These are phyloP conservation scores for Clavispora carvajalis DNA, from an alignment of 805 yeast genomes.

Conservation along the genomic window DNA sequence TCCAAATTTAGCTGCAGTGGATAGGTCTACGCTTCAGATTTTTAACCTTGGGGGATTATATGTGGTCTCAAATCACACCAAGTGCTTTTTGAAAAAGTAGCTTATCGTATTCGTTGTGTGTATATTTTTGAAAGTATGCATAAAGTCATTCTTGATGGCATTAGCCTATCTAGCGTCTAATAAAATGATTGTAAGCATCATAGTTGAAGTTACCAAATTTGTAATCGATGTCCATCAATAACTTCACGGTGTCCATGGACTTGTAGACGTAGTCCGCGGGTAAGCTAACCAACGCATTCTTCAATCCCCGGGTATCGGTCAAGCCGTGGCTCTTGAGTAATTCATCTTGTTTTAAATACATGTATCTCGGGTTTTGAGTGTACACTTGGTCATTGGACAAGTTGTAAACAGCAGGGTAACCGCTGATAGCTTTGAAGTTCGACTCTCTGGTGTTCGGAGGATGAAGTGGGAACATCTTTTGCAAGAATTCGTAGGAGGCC, in stretches of 20 bases:
- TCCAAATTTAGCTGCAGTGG: not conserved
- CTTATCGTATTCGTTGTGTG: slow-evolving; percentile 1
- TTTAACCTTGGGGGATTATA: not conserved
- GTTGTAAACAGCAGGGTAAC: slow-evolving; percentile 42
- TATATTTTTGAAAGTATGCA: slow-evolving; percentile 2
- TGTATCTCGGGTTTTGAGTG: slow-evolving; percentile 30
- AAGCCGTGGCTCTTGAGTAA: slow-evolving; percentile 30
- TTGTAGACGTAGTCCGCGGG: slow-evolving; percentile 48
- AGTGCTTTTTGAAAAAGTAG: slow-evolving; percentile 1
- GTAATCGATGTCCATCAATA: slow-evolving; percentile 58
- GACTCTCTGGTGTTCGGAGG: slow-evolving; percentile 41
- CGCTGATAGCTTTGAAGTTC: slow-evolving; percentile 38
- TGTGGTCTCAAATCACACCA: not conserved
- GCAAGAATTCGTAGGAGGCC: slow-evolving; percentile 94
- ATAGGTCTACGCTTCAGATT: not conserved
- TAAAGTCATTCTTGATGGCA: slow-evolving; percentile 3
- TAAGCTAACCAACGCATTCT: slow-evolving; percentile 37
- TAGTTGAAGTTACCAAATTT: slow-evolving; percentile 54
- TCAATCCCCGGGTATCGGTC: slow-evolving; percentile 21
- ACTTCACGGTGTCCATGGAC: slow-evolving; percentile 55
- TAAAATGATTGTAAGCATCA: slow-evolving; percentile 39
- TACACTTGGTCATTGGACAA: slow-evolving; percentile 38
- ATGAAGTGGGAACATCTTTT: slow-evolving; percentile 68
- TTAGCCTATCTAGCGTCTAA: slow-evolving; percentile 14
- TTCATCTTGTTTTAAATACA: slow-evolving; percentile 31